phyloP scores from a whole-genome alignment of 129 eudicot genomes.

The Glebionis coronaria region DNA sequence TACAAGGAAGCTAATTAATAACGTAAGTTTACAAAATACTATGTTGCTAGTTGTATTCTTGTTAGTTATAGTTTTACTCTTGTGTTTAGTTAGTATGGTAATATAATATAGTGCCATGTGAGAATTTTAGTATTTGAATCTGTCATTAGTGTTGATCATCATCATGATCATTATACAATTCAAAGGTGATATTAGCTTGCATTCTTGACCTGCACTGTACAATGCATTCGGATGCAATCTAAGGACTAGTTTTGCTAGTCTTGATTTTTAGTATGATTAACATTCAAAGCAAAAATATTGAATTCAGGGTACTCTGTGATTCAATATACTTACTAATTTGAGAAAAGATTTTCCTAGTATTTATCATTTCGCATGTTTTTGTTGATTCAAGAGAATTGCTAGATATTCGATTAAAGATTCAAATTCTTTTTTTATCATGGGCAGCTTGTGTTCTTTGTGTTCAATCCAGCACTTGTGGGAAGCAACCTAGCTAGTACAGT shows the following conservation, averaged over 20 bases:
- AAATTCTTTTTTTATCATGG: background rate
- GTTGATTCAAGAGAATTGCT: background rate
- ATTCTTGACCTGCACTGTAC: too few relatives aligned
- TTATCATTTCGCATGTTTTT: too few relatives aligned
- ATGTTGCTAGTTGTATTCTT: too few relatives aligned
- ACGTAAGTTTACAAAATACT: slow-evolving; percentile 32
- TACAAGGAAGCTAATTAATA: slow-evolving; percentile 53
- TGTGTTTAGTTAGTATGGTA: too few relatives aligned
- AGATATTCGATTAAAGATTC: background rate
- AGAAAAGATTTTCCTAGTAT: background rate
- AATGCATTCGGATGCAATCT: too few relatives aligned
- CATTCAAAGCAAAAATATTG: too few relatives aligned
- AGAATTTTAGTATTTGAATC: too few relatives aligned
- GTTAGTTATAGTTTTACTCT: too few relatives aligned
- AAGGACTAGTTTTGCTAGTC: background rate
- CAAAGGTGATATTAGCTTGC: too few relatives aligned
- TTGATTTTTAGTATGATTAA: background rate
- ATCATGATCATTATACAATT: too few relatives aligned
- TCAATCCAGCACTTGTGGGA: slow-evolving; percentile 46
- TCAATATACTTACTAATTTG: background rate
- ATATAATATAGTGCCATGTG: too few relatives aligned
- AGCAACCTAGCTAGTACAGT: slow-evolving; percentile 43
- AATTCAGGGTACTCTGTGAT: background rate
- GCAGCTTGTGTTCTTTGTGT: slow-evolving; percentile 57
- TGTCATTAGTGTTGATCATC: too few relatives aligned